A percentile compares a stretch with the other conserved stretches of the same genome.
These are phyloP conservation scores for Alternaria gansuensis DNA, from an alignment of 2,329 filamentous ascomycete genomes.

Conservation along the genomic window DNA sequence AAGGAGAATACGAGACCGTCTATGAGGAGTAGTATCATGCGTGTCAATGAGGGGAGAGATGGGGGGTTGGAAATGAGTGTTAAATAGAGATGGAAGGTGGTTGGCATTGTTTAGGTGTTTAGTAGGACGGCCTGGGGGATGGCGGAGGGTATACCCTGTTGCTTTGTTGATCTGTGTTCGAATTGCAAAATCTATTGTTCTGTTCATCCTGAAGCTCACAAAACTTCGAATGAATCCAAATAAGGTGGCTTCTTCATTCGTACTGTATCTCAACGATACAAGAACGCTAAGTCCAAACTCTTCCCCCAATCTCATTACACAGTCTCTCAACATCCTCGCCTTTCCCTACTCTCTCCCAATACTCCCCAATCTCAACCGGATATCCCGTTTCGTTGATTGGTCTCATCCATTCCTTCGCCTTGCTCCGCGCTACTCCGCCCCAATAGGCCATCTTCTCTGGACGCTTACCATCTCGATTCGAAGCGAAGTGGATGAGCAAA, in stretches of 20 bases:
- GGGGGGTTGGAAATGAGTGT: constrained; percentile 25
- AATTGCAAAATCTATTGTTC: background rate
- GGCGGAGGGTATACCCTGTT: constrained; percentile 1
- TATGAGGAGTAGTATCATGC: constrained; percentile 7
- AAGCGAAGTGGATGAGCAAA: constrained; percentile 13
- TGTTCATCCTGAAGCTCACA: background rate
- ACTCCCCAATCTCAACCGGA: constrained; percentile 5
- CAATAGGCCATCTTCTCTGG: constrained; percentile 16
- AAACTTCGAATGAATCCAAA: background rate
- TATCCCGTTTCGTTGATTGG: constrained; percentile 9
- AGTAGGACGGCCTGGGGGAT: background rate
- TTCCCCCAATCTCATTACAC: constrained; percentile 3
- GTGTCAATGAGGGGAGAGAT: constrained; percentile 28
- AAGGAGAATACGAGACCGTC: background rate
- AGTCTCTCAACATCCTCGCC: constrained; percentile 1
- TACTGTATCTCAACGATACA: background rate
- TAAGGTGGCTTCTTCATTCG: background rate
- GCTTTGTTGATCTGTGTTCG: background rate
- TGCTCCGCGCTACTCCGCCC: background rate
- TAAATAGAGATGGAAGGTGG: background rate
- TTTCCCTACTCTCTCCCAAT: background rate
- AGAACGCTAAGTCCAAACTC: constrained; percentile 2
- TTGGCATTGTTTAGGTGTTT: background rate
- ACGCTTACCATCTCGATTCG: constrained; percentile 16
- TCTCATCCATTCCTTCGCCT: background rate